These are phyloP conservation scores for Komagataella ulmi DNA, from an alignment of 805 yeast genomes.

Conservation along the genomic window DNA sequence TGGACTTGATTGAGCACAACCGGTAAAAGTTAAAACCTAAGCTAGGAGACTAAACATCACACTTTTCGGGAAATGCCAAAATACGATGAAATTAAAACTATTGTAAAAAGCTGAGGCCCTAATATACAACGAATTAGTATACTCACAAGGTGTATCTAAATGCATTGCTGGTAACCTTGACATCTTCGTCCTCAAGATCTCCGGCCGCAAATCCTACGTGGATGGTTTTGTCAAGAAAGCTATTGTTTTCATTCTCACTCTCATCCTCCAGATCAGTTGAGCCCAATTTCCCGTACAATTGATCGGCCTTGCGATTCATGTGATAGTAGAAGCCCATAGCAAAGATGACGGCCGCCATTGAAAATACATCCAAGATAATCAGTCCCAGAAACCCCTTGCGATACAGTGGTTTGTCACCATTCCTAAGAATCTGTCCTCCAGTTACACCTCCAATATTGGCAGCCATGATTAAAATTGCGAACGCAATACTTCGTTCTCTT, in stretches of 20 bases:
- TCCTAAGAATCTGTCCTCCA: conserved; percentile 9
- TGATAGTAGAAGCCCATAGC: not conserved
- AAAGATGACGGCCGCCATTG: not conserved
- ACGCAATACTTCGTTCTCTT: conserved; percentile 6
- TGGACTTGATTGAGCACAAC: too few relatives aligned
- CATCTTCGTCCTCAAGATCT: not conserved
- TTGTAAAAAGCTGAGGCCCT: too few relatives aligned
- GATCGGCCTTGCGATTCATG: not conserved
- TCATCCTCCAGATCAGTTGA: not conserved
- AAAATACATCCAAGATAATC: not conserved
- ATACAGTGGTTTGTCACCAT: conserved; percentile 7
- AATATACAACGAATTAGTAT: too few relatives aligned
- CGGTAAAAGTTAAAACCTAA: too few relatives aligned
- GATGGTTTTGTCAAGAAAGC: not conserved
- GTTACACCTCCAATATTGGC: conserved; percentile 9
- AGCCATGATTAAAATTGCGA: conserved; percentile 8
- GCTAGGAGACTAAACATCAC: too few relatives aligned
- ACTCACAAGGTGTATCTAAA: not conserved
- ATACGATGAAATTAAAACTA: too few relatives aligned
- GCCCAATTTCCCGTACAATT: not conserved
- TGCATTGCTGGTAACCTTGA: not conserved
- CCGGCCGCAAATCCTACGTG: not conserved
- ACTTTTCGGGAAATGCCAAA: too few relatives aligned
- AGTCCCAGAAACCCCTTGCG: not conserved
- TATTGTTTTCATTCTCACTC: too few relatives aligned